Percentiles rank a stretch among this genome's conserved stretches.
phyloP scores from a whole-genome alignment of 208 protist species.

The Trypanosoma scelopori region DNA sequence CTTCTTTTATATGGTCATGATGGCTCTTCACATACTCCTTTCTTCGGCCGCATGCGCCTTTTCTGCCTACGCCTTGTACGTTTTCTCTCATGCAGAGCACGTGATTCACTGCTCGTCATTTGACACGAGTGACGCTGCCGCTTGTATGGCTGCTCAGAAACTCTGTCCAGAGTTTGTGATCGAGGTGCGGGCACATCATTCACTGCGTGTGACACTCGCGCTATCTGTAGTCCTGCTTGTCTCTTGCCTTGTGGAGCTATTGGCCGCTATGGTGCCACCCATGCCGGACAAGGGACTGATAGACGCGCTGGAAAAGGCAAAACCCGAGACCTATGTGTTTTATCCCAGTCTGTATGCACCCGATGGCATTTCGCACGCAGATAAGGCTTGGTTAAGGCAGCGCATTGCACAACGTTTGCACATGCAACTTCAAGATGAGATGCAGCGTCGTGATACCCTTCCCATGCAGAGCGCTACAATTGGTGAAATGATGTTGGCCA shows the following conservation, averaged over 20 bases:
- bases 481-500: conserved; percentile 76
- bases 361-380: conserved; percentile 47
- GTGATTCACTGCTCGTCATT: conserved; percentile 36
- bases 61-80: conserved; percentile 47
- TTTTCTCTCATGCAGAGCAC: conserved; percentile 24
- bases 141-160: conserved; percentile 25
- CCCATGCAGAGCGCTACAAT: conserved; percentile 59
- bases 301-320: conserved; percentile 34
- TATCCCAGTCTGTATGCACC: conserved; percentile 67
- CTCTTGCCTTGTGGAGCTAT: conserved; percentile 40
- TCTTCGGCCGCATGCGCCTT: conserved; percentile 41
- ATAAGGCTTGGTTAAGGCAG: conserved; percentile 28
- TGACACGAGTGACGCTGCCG: neutral
- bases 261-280: conserved; percentile 36
- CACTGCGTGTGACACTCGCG: conserved; percentile 15
- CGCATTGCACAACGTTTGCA: conserved; percentile 42
- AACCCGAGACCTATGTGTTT: conserved; percentile 70
- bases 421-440: conserved; percentile 37
- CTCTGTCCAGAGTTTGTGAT: conserved; percentile 25
- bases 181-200: neutral
- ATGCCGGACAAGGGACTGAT: conserved; percentile 29
- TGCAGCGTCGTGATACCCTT: conserved; percentile 35
- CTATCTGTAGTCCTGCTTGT: conserved; percentile 42
- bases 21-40: conserved; percentile 41
- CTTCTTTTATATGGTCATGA: conserved; percentile 53